phyloP scores from a whole-genome alignment of 139 green algal species.

The Limnomonas spitsbergensis region DNA sequence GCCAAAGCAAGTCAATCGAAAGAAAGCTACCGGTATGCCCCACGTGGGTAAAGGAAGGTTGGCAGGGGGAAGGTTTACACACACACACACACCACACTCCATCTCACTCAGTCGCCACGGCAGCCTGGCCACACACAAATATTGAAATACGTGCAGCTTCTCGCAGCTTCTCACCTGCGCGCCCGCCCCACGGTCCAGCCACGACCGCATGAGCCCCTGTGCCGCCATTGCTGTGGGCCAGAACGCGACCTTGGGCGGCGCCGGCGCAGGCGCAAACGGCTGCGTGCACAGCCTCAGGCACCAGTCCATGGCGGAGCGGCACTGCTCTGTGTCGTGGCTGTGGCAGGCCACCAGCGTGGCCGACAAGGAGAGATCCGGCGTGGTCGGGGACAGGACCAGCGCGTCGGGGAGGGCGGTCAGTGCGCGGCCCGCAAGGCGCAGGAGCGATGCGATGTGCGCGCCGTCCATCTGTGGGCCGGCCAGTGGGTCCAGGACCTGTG shows the following conservation, averaged over 20 bases:
- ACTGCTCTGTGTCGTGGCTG: constrained; percentile 3
- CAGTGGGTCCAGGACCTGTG: not conserved
- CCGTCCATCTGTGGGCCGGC: not conserved
- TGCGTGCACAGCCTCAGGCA: not conserved
- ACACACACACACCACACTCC: too few species aligned
- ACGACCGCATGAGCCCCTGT: not conserved
- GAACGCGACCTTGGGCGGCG: not conserved
- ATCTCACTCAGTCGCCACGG: too few species aligned
- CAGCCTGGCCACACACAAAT: too few species aligned
- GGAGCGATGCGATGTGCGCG: not conserved
- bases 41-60: too few species aligned
- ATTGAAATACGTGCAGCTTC: too few species aligned
- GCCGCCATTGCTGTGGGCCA: not conserved
- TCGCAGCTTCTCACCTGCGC: too few species aligned
- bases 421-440: not conserved
- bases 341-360: constrained; percentile 1
- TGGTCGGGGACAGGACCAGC: not conserved
- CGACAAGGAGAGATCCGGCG: not conserved
- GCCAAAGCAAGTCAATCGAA: too few species aligned
- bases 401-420: not conserved
- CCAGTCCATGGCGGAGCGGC: constrained; percentile 1
- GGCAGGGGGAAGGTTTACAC: too few species aligned
- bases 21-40: too few species aligned
- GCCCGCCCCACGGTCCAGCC: not conserved
- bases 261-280: not conserved